Percentiles rank a stretch among this genome's conserved stretches.
Conservation (phyloP, 495 filamentous ascomycete species). For the Durotheca rogersii region DNA sequence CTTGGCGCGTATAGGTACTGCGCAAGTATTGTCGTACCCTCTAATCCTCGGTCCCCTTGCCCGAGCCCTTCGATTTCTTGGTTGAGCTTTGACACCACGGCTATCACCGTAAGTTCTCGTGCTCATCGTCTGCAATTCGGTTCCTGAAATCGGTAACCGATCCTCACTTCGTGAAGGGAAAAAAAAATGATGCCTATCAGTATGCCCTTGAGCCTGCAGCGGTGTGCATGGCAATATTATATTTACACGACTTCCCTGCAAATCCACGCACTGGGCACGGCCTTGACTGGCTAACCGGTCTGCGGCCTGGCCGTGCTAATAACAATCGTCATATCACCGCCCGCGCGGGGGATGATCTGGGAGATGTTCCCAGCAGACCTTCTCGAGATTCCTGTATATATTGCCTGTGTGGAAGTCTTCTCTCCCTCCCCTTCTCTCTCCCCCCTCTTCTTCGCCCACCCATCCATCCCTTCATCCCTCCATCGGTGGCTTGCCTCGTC, state of each 20-base stretch:
- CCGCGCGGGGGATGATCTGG: constrained; percentile 22
- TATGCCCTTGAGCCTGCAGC: too few relatives aligned
- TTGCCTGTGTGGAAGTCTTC: too few relatives aligned
- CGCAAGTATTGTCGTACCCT: too few relatives aligned
- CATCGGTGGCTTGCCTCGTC: too few relatives aligned
- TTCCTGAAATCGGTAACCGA: neutral
- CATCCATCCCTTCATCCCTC: too few relatives aligned
- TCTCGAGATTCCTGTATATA: constrained; percentile 13
- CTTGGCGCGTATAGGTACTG: neutral
- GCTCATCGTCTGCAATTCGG: neutral
- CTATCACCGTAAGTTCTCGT: neutral
- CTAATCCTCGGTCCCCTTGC: neutral
- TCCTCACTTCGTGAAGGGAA: neutral
- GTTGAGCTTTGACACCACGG: neutral
- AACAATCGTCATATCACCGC: constrained; percentile 20
- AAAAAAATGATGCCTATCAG: neutral
- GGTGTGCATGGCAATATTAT: too few relatives aligned
- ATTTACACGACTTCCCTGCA: neutral
- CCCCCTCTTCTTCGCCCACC: too few relatives aligned
- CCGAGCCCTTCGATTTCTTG: neutral
- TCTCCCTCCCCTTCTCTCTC: too few relatives aligned
- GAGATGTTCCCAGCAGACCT: constrained; percentile 14
- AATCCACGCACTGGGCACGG: neutral
- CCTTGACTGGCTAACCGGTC: neutral
- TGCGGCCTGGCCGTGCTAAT: constrained; percentile 16